Percentiles rank a stretch among this genome's conserved stretches.
Evolutionary conservation across 306 rosid species (phyloP).

Genomic region (Cicer cuneatum): DNA sequence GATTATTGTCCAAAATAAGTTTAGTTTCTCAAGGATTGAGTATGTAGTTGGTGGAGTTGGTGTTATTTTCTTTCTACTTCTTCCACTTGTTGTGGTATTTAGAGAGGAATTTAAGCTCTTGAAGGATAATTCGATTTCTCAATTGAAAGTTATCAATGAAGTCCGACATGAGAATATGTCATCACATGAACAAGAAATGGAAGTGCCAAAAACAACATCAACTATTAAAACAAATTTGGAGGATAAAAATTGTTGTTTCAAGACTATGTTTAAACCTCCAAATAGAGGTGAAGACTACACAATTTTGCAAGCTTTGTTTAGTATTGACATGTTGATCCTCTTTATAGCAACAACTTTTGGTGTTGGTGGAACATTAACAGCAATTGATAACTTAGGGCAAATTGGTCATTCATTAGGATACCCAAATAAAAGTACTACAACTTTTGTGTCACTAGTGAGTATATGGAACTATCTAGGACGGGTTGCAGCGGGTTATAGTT

Average conservation of each 20-base stretch:
- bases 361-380: too few species aligned
- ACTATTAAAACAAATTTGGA: background rate
- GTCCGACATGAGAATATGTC: conserved; percentile 4
- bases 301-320: too few species aligned
- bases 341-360: too few species aligned
- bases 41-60: conserved; percentile 48
- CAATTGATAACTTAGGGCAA: too few species aligned
- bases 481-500: too few species aligned
- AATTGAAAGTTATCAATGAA: conserved; percentile 27
- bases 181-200: background rate
- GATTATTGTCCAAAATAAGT: conserved; percentile 54
- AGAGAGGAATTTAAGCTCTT: conserved; percentile 53
- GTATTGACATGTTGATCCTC: too few species aligned
- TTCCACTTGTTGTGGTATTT: conserved; percentile 58
- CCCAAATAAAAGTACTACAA: too few species aligned
- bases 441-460: too few species aligned
- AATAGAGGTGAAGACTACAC: conserved; percentile 75
- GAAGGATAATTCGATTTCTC: conserved; percentile 1
- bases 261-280: conserved; percentile 55
- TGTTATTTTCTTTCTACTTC: conserved; percentile 53
- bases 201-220: background rate
- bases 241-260: conserved; percentile 45
- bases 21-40: conserved; percentile 45
- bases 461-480: too few species aligned
- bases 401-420: too few species aligned